Evolutionary conservation across 371 early-diverging fungal species (phyloP).

Genomic region (Umbelopsis sp.): DNA sequence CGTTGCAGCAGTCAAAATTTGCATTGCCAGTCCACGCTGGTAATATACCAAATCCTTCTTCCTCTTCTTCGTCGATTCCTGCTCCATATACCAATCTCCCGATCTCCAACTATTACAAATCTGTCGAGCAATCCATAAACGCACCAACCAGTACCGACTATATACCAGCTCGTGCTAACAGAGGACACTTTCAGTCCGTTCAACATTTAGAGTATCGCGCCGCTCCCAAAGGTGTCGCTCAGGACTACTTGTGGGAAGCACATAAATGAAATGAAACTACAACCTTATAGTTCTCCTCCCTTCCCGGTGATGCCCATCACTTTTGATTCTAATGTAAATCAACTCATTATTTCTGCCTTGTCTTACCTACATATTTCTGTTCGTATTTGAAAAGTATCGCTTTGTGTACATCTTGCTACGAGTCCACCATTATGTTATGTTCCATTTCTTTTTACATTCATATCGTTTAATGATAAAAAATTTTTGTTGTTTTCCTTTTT

Average conservation of each 20-base stretch:
- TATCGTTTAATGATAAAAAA: conserved; percentile 30
- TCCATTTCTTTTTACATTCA: conserved; percentile 23
- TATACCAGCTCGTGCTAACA: conserved; percentile 18
- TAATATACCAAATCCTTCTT: not conserved
- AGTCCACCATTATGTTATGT: conserved; percentile 1
- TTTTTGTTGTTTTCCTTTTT: conserved; percentile 26
- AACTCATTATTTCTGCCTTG: conserved; percentile 6
- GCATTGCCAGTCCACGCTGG: not conserved
- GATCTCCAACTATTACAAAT: not conserved
- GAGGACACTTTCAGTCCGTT: conserved; percentile 4
- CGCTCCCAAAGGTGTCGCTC: not conserved
- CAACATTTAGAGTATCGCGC: conserved; percentile 14
- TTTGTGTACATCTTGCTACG: conserved; percentile 10
- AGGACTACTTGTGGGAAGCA: conserved; percentile 13
- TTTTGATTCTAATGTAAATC: conserved; percentile 4
- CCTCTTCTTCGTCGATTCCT: not conserved
- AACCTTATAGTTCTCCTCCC: no score
- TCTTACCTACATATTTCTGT: conserved; percentile 8
- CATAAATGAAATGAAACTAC: not conserved
- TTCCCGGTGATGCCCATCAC: not conserved
- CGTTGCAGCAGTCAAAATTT: not conserved
- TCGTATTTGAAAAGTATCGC: conserved; percentile 17
- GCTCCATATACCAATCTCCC: conserved; percentile 5
- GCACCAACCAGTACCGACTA: conserved; percentile 1
- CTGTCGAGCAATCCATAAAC: not conserved